Conservation (phyloP, 768 basidiomycete genomes). For the Kwoniella europaea region DNA sequence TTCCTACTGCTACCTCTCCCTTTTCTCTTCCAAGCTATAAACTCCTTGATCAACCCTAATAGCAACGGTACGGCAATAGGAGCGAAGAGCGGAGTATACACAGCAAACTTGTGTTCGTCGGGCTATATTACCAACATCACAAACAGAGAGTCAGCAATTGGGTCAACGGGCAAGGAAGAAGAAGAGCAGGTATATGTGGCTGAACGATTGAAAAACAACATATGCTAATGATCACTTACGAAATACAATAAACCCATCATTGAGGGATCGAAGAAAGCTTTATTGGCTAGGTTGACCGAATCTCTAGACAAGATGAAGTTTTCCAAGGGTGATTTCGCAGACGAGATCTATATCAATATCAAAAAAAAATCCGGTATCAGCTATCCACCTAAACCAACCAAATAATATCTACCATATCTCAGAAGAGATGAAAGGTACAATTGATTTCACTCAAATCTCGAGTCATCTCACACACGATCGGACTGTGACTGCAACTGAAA, state of each 20-base stretch:
- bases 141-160: neutral
- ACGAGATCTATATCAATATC: neutral
- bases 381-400: neutral
- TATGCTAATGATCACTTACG: conserved; percentile 43
- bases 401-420: no score
- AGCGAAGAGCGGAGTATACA: conserved; percentile 93
- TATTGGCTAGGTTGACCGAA: conserved; percentile 55
- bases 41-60: conserved; percentile 73
- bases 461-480: no score
- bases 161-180: no score
- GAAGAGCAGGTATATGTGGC: no score
- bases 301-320: conserved; percentile 45
- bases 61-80: conserved; percentile 83
- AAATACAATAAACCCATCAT: conserved; percentile 97
- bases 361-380: neutral
- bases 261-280: conserved; percentile 94
- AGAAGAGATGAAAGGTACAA: no score
- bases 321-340: conserved; percentile 12
- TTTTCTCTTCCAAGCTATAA: conserved; percentile 65
- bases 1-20: neutral
- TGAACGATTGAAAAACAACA: neutral
- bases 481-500: conserved; percentile 9
- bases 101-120: conserved; percentile 94
- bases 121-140: conserved; percentile 60
- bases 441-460: no score